Conservation (phyloP, 176 grass and related monocot species). For the Juncus effusus region DNA sequence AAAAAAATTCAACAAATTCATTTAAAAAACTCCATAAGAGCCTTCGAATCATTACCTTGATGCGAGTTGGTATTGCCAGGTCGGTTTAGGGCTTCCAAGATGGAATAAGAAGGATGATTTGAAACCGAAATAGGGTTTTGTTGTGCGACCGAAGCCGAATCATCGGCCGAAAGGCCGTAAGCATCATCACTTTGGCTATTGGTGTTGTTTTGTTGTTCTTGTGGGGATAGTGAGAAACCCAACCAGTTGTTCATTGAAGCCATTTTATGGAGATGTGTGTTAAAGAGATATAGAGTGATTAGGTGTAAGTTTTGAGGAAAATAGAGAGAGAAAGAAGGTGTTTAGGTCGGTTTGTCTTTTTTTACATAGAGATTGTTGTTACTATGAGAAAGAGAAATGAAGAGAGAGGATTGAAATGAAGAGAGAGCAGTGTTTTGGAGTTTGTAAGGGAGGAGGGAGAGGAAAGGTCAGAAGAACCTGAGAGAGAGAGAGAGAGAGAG, state of each 20-base stretch:
- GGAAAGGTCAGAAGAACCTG: slow-evolving; percentile 33
- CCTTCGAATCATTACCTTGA: slow-evolving; percentile 14
- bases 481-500: slow-evolving; percentile 17
- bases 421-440: slow-evolving; percentile 31
- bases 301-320: slow-evolving; percentile 22
- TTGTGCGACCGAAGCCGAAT: slow-evolving; percentile 22
- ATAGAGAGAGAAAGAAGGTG: not conserved
- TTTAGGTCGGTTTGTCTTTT: slow-evolving; percentile 25
- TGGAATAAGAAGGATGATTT: slow-evolving; percentile 35
- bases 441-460: slow-evolving; percentile 29
- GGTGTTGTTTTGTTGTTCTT: slow-evolving; percentile 23
- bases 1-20: not conserved
- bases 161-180: slow-evolving; percentile 10
- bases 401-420: slow-evolving; percentile 17
- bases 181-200: slow-evolving; percentile 8
- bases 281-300: not conserved
- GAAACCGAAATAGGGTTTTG: slow-evolving; percentile 17
- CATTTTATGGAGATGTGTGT: slow-evolving; percentile 25
- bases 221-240: slow-evolving; percentile 45
- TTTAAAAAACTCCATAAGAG: not conserved
- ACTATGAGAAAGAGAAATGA: slow-evolving; percentile 6
- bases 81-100: slow-evolving; percentile 26
- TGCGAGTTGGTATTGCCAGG: slow-evolving; percentile 11
- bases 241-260: slow-evolving; percentile 65
- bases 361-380: slow-evolving; percentile 10